Base-by-base conservation (phyloP, 2,329 filamentous ascomycete species). In the Lomentospora prolificans region DNA sequence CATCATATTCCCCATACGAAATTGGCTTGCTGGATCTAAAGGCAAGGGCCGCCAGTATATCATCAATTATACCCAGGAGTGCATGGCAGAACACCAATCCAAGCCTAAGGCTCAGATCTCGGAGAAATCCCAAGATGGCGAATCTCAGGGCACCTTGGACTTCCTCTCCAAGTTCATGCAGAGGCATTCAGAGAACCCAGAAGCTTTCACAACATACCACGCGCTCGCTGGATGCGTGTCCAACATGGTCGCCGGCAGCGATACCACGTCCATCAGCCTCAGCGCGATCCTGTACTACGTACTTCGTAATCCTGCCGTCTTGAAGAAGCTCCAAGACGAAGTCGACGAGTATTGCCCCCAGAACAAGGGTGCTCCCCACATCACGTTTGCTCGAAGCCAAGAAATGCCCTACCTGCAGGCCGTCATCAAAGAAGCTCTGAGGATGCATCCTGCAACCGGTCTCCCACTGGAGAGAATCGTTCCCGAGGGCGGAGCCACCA, bases 401-500 rank as follows among this genome's bases (percentile, higher is more conserved):
- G 57, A 62, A 2, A 61, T 75, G 55, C 70, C 73, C 0, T 81
- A 78, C 58, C 65, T 79, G 10, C 73, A 79, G 58, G 75, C 75
- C 1, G 69, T 74, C 8, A 72, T 79, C 46, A 77, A 77, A 56
- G 77, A 80, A 60, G 73, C 73, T 0, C 61, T 79, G 6, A 70
- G 78, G 19, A 64, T 80, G 41, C 72, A 77, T 54, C 69, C 76
- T 3, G 71, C 74, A 1, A 70, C 70, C 0, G 75, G 73, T 3
- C 61, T 78, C 12, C 70, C 73, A 3, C 63, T 79, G 22, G 72
- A 72, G 65, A 68, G 77, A 10, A 64, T 69, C 1, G 74, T 79
- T 0, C 74, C 76, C 0, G 55, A 67, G 4, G 70, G 66, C 1
- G 76, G 77, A 1, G 67, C 66, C 0, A 67, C 68, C 10, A 68